Conservation (phyloP, 768 basidiomycete genomes). For the Russula emetica region DNA sequence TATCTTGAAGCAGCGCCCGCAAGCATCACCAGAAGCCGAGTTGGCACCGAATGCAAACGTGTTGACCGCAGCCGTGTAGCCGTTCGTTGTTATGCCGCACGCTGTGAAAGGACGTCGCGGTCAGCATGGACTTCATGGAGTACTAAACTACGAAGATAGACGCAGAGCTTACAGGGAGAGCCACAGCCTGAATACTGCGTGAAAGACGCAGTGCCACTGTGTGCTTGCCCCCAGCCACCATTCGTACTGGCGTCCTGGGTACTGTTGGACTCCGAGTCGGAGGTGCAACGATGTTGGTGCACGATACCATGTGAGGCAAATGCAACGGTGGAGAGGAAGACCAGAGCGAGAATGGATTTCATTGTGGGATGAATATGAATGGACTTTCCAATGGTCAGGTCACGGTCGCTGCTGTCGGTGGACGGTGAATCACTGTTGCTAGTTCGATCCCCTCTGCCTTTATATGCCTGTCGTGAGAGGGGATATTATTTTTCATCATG, state of each 20-base stretch:
- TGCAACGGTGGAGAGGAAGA: neutral
- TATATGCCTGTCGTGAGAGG: slow-evolving; percentile 3
- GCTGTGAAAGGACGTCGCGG: slow-evolving; percentile 33
- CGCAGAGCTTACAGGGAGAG: slow-evolving; percentile 39
- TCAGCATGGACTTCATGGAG: neutral
- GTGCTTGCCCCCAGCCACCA: slow-evolving; percentile 37
- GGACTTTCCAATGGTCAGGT: neutral
- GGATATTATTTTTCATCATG: neutral
- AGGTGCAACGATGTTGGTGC: neutral
- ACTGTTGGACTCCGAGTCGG: no score
- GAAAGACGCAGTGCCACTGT: slow-evolving; percentile 55
- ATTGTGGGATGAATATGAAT: neutral
- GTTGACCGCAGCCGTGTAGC: slow-evolving; percentile 55
- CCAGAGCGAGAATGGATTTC: neutral
- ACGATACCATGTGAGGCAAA: neutral
- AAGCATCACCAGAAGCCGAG: slow-evolving; percentile 52
- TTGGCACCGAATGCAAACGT: slow-evolving; percentile 53
- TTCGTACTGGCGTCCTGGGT: neutral
- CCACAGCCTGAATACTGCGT: slow-evolving; percentile 52
- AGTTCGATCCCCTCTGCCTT: neutral
- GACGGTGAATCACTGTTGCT: neutral
- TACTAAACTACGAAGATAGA: neutral
- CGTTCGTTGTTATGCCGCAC: slow-evolving; percentile 46
- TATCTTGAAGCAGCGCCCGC: slow-evolving; percentile 56
- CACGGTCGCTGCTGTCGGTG: neutral